A percentile compares a stretch with the other conserved stretches of the same genome.
phyloP scores from a whole-genome alignment of 805 yeast genomes.

The Jamesozyma gamospora region DNA sequence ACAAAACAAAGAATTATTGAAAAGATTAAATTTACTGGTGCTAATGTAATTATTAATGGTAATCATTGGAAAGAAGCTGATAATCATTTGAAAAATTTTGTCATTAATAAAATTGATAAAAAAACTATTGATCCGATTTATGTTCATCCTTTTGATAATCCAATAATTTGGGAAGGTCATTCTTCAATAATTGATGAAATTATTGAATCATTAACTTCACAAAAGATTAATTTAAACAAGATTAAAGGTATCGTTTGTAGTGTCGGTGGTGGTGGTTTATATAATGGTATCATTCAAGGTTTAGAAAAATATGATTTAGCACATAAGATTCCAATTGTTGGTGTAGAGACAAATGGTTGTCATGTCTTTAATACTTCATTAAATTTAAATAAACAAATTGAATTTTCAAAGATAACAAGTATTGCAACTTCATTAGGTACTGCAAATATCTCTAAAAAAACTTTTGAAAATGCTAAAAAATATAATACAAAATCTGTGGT shows the following conservation, averaged over 20 bases:
- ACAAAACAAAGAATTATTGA: constrained; percentile 39
- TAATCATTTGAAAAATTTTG: constrained; percentile 28
- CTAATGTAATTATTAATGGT: constrained; percentile 40
- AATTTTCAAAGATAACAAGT: constrained; percentile 38
- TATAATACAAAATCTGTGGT: constrained; percentile 35
- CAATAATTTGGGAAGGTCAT: constrained; percentile 48
- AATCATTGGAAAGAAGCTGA: constrained; percentile 43
- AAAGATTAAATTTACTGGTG: constrained; percentile 33
- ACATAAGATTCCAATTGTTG: constrained; percentile 33
- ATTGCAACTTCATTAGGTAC: constrained; percentile 61
- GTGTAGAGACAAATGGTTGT: constrained; percentile 54
- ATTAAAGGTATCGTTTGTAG: constrained; percentile 43
- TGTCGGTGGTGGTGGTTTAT: constrained; percentile 50
- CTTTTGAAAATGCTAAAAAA: constrained; percentile 36
- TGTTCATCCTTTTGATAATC: constrained; percentile 47
- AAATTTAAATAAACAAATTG: constrained; percentile 35
- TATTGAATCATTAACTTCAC: constrained; percentile 18
- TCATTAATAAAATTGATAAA: constrained; percentile 18
- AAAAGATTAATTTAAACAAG: constrained; percentile 13
- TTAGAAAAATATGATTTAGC: constrained; percentile 29
- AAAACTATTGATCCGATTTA: constrained; percentile 32
- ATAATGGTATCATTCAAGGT: constrained; percentile 43
- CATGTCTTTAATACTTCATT: constrained; percentile 48
- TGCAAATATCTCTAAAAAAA: constrained; percentile 41
- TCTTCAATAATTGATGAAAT: constrained; percentile 39